Evolutionary conservation across 495 filamentous ascomycete genomes (phyloP), one percentile per base, ranked within the genome.

Genomic region (Aspergillus carlsbadensis): DNA sequence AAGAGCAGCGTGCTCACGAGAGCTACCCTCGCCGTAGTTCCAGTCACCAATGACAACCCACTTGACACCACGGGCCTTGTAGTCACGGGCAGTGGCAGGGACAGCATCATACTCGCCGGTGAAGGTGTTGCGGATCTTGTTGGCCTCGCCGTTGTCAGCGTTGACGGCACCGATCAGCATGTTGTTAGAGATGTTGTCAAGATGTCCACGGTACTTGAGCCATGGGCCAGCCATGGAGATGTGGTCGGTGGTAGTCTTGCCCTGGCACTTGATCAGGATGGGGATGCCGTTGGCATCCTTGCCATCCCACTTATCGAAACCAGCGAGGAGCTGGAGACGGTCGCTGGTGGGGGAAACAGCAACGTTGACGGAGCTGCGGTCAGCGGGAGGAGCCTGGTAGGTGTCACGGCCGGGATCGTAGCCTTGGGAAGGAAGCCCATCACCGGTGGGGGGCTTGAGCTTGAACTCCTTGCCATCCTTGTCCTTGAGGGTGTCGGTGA

Each of bases 151-250:
- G 76, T 98, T 98, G 62, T 87, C 93, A 58, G 84, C 81, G 78
- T 98, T 98, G 80, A 91, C 89, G 60, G 94, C 94, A 79, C 95
- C 95, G 66, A 98, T 98, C 74, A 98, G 78, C 92, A 98, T 96
- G 85, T 98, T 98, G 87, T 98, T 98, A 68, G 95, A 98, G 81
- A 98, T 98, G 84, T 98, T 98, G 83, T 98, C 95, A 70, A 98
- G 83, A 74, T 98, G 94, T 45, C 94, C 94, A 84, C 95, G 91
- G 85, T 98, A 98, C 83, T 98, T 98, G 75, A 98, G 84, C 94
- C 94, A 98, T 43, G 94, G 49, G 61, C 94, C 94, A 68, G 94
- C 94, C 81, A 81, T 98, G 57, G 95, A 98, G 77, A 98, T 98
- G 81, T 98, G 95, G 67, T 98, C 94, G 61, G 94, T 98, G 56